phyloP scores from a whole-genome alignment of 2,329 filamentous ascomycete genomes.

The Colletotrichum trifolii region DNA sequence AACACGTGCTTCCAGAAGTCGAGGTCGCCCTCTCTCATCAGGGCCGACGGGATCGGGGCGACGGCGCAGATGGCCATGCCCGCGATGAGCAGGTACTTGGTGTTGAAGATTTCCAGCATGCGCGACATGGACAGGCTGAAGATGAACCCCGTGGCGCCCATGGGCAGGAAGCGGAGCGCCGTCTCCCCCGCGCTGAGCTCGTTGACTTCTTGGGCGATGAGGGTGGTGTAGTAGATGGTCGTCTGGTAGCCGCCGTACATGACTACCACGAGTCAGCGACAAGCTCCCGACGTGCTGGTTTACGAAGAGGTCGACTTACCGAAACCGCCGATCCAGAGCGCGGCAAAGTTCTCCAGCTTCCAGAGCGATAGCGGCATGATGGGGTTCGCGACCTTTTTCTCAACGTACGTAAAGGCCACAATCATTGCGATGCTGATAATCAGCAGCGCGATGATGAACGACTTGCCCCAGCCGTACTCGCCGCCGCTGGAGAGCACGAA shows the following conservation, averaged over 20 bases:
- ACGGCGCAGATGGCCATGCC: constrained; percentile 29
- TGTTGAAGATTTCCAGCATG: constrained; percentile 31
- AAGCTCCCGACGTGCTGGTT: too few species aligned
- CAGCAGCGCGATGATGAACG: constrained; percentile 56
- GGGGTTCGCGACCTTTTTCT: constrained; percentile 56
- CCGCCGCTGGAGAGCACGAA: constrained; percentile 58
- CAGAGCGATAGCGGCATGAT: constrained; percentile 58
- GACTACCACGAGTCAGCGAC: neutral
- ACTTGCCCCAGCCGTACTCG: constrained; percentile 56
- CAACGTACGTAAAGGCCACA: constrained; percentile 49
- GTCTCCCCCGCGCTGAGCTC: constrained; percentile 27
- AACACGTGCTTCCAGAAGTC: constrained; percentile 33
- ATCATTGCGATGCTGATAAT: constrained; percentile 51
- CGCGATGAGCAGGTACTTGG: constrained; percentile 17
- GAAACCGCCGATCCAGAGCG: constrained; percentile 56
- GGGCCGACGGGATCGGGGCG: constrained; percentile 24
- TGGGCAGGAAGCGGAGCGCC: constrained; percentile 26
- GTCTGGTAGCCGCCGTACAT: constrained; percentile 34
- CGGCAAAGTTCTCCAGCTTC: constrained; percentile 58
- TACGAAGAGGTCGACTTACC: neutral
- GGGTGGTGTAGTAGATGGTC: constrained; percentile 32
- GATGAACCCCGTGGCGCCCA: constrained; percentile 29
- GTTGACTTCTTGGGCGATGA: constrained; percentile 30
- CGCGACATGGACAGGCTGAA: constrained; percentile 34
- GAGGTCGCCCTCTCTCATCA: constrained; percentile 26